Base-by-base conservation (phyloP, 202 grass and related monocot species). In the Carex arenaria region DNA sequence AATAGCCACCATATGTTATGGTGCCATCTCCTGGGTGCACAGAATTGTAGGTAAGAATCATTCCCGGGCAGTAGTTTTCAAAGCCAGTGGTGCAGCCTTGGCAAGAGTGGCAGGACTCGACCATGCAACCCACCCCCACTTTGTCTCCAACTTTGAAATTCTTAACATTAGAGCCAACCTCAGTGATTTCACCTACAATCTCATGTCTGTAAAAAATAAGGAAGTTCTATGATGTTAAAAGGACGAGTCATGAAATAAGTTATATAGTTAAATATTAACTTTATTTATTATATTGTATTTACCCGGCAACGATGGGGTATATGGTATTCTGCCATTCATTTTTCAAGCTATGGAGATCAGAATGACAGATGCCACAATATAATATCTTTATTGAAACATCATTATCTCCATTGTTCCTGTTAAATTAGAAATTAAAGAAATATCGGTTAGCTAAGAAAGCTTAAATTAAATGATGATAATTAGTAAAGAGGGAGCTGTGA, bases 311-410 rank as follows among this genome's bases (percentile, higher is more conserved):
- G 42, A 92, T 74, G 1, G 95, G 95, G 75, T 95, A 98, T 14
- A 75, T 57, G 64, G 92, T 30, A 10, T 86, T 93, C 42, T 2
- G 76, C 95, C 95, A 95, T 13, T 91, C 95, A 14, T 98, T 98
- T 87, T 86, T 93, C 60, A 89, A 57, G 67, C 66, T 83, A 85
- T 98, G 95, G 79, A 98, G 84, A 78, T 98, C 95, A 14, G 95
- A 91, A 80, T 98, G 95, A 65, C 95, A 98, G 30, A 98, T 88
- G 28, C 95, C 95, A 54, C 95, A 98, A 82, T 91, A 98, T 59
- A 95, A 69, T 61, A 98, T 85, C 85, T 94, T 88, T 80, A 98
- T 93, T 0, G 87, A 86, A 0, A 98, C 92, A 59, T 98, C 95
- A 54, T 89, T 82, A 15, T 90, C 95, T 80, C 92, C 87, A 17